These are phyloP conservation scores for Fusarium concolor DNA, from an alignment of 2,329 filamentous ascomycete species.

Conservation along the genomic window DNA sequence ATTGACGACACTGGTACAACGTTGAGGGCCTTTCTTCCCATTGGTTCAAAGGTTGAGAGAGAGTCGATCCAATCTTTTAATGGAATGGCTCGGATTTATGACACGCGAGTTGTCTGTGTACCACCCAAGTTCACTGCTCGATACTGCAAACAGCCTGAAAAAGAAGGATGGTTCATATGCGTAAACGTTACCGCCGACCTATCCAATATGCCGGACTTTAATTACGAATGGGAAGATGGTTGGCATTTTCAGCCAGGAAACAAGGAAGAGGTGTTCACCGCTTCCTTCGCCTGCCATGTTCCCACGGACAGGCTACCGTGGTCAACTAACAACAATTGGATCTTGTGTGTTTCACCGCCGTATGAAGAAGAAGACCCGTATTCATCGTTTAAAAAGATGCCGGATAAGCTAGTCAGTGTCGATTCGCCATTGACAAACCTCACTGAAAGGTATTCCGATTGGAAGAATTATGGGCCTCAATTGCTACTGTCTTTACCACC, in stretches of 20 bases:
- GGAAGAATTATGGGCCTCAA: background rate
- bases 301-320: too few relatives aligned
- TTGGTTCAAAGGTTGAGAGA: too few relatives aligned
- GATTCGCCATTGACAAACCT: background rate
- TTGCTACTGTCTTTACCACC: background rate
- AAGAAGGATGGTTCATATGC: background rate
- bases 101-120: background rate
- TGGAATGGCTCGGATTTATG: background rate
- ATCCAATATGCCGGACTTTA: background rate
- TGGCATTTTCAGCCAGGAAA: accelerated
- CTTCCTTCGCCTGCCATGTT: background rate
- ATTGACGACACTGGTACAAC: background rate
- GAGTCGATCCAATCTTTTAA: background rate
- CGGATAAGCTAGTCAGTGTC: too few relatives aligned
- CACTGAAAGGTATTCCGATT: background rate
- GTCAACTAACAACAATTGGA: too few relatives aligned
- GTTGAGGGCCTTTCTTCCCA: background rate
- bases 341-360: too few relatives aligned
- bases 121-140: background rate
- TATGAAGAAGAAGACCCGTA: too few relatives aligned
- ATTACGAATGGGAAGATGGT: accelerated
- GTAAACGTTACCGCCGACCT: background rate
- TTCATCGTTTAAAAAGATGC: too few relatives aligned
- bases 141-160: background rate
- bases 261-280: accelerated